Base-by-base conservation (phyloP, 2,329 filamentous ascomycete genomes). In the Zopfia rhizophila region DNA sequence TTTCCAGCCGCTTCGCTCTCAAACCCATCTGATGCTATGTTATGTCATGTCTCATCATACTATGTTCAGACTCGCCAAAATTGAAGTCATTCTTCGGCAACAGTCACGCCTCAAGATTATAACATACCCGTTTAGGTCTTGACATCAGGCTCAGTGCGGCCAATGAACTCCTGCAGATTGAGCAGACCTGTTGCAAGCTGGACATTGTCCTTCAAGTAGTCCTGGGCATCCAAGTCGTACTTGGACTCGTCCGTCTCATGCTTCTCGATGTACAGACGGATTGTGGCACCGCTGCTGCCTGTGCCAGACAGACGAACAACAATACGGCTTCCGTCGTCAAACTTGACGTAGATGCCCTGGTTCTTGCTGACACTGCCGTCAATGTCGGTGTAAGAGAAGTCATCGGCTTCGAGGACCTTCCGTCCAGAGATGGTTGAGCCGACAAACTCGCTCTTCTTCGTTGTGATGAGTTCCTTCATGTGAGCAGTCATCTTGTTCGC, bases 361-460 rank as follows among this genome's bases (percentile, higher is more conserved):
- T 97, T 95, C 71, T 91, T 90, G 67, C 91, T 89, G 42, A 97
- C 90, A 57, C 91, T 96, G 52, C 93, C 94, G 67, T 99, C 94
- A n/a, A 99, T 86, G 69, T 99, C 94, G 7, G 91, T 97, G 83
- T 99, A 99, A 22, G 90, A 91, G 75, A 99, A 99, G 82, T 99
- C 92, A 58, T 92, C 94, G 5, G 92, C 93, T 63, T 95, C 90
- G 37, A 85, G 79, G 30, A 97, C 91, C 67, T 91, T 96, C 71
- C 89, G 89, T 55, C 89, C 90, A 56, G 83, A 82, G 61, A 97
- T 82, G 61, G 84, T 87, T 65, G 90, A 94, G 60, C 91, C 91
- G 40, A 97, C 79, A 64, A 97, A 97, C 61, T 90, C 83, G 58
- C 75, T 75, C 66, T 82, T 81, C 72, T 83, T 82, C 45, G 77